A percentile compares a stretch with the other conserved stretches of the same genome.
phyloP scores from a whole-genome alignment of 2,329 filamentous ascomycete genomes.

The Aspergillus floridensis region DNA sequence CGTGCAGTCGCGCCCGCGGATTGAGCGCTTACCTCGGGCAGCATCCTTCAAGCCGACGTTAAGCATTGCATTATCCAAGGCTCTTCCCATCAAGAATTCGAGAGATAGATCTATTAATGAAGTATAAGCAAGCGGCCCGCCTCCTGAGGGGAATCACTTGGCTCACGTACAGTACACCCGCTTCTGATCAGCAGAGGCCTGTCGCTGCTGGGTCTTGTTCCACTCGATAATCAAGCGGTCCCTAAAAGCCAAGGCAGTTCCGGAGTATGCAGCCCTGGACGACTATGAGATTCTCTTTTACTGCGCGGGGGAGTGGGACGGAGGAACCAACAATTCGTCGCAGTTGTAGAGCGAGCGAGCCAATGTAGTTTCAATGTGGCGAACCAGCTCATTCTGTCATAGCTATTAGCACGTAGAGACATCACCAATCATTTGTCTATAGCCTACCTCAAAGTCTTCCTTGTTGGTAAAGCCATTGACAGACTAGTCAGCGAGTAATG shows the following conservation, averaged over 20 bases:
- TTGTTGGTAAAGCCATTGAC: conserved; percentile 70
- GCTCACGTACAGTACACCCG: conserved; percentile 75
- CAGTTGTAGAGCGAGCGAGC: conserved; percentile 98
- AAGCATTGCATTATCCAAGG: conserved; percentile 97
- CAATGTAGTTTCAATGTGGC: conserved; percentile 93
- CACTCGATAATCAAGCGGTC: conserved; percentile 91
- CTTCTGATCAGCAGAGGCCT: conserved; percentile 88
- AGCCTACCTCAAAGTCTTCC: conserved; percentile 69
- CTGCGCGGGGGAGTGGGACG: not conserved
- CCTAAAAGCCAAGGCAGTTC: conserved; percentile 85
- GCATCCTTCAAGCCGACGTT: conserved; percentile 86
- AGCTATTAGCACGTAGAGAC: conserved; percentile 1
- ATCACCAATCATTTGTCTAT: not conserved
- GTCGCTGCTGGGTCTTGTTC: conserved; percentile 97
- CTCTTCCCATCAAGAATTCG: conserved; percentile 95
- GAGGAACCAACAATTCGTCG: conserved; percentile 65
- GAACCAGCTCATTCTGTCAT: conserved; percentile 73
- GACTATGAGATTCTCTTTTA: not conserved
- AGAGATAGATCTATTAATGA: conserved; percentile 70
- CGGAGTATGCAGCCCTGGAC: conserved; percentile 77
- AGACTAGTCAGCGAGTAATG: conserved; percentile 43
- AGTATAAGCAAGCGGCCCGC: not conserved
- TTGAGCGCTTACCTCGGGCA: conserved; percentile 64
- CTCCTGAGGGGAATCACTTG: not conserved
- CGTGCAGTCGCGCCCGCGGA: not conserved